A percentile compares a stretch with the other conserved stretches of the same genome.
phyloP scores from a whole-genome alignment of 306 rosid genomes.

The Prunus persica region DNA sequence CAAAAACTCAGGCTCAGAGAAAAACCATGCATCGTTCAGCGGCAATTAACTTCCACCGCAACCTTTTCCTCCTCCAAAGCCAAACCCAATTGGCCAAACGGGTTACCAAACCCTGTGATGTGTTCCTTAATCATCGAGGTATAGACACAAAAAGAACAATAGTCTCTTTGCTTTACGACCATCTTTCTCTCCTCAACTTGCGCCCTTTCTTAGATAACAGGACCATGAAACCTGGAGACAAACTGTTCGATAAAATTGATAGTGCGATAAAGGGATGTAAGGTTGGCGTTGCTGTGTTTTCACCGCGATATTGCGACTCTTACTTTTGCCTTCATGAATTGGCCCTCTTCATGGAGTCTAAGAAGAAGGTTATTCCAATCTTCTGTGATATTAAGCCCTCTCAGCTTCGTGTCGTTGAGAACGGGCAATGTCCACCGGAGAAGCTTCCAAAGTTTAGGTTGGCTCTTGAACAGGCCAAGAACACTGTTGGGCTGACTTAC shows the following conservation, averaged over 20 bases:
- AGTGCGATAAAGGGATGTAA: constrained; percentile 53
- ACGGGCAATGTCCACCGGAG: constrained; percentile 30
- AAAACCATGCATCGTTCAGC: constrained; percentile 34
- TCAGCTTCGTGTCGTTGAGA: constrained; percentile 38
- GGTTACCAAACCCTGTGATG: constrained; percentile 46
- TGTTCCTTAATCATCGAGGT: constrained; percentile 78
- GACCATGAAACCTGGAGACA: constrained; percentile 89
- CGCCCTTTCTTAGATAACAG: constrained; percentile 74
- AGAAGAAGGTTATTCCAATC: constrained; percentile 77
- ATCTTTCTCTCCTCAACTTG: constrained; percentile 37
- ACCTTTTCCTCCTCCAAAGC: constrained; percentile 24
- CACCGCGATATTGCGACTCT: constrained; percentile 75
- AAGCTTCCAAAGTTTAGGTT: constrained; percentile 40
- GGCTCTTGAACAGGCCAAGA: constrained; percentile 72
- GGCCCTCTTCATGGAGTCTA: constrained; percentile 57
- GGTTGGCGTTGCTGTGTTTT: constrained; percentile 72
- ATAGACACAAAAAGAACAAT: constrained; percentile 69
- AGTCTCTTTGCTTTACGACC: constrained; percentile 63
- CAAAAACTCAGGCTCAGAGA: background rate
- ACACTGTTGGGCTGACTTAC: constrained; percentile 59
- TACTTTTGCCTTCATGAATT: constrained; percentile 86
- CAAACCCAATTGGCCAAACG: constrained; percentile 26
- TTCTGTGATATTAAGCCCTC: constrained; percentile 83
- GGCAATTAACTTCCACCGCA: constrained; percentile 30
- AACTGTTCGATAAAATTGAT: constrained; percentile 70